A percentile compares a stretch with the other conserved stretches of the same genome.
Evolutionary conservation across 331 rosid species (phyloP).

Genomic region (Spiraea crenata): DNA sequence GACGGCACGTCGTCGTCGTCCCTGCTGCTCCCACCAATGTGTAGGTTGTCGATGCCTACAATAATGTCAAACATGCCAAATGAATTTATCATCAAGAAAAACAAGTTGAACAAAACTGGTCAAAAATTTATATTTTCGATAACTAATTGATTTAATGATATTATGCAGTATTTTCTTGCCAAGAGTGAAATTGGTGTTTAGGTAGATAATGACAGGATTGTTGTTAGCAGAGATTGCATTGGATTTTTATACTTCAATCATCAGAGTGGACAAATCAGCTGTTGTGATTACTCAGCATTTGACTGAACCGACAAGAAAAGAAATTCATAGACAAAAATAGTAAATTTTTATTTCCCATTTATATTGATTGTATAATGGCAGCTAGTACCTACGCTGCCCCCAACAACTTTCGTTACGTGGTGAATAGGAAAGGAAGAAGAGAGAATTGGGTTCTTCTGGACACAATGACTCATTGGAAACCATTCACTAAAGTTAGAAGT

Average conservation of each 20-base stretch:
- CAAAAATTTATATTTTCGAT: no score
- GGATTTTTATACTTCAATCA: background rate
- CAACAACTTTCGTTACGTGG: constrained; percentile 1
- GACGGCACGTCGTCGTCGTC: background rate
- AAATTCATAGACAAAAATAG: background rate
- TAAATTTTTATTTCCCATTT: background rate
- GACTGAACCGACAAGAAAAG: background rate
- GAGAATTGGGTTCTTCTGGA: background rate
- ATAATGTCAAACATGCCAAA: no score
- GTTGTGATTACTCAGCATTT: background rate
- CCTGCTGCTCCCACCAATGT: background rate
- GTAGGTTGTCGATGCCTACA: no score
- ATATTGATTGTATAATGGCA: background rate
- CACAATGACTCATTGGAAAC: background rate
- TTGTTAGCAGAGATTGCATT: background rate
- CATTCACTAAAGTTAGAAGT: no score
- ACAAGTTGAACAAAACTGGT: no score
- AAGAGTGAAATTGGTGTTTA: no score
- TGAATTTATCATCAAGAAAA: no score
- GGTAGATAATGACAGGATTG: background rate
- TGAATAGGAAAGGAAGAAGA: background rate
- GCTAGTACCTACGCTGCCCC: background rate
- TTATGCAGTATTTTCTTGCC: no score
- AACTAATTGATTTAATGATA: no score
- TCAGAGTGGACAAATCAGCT: background rate